Conservation (phyloP, 2,329 filamentous ascomycete genomes). For the Apiospora arundinis region DNA sequence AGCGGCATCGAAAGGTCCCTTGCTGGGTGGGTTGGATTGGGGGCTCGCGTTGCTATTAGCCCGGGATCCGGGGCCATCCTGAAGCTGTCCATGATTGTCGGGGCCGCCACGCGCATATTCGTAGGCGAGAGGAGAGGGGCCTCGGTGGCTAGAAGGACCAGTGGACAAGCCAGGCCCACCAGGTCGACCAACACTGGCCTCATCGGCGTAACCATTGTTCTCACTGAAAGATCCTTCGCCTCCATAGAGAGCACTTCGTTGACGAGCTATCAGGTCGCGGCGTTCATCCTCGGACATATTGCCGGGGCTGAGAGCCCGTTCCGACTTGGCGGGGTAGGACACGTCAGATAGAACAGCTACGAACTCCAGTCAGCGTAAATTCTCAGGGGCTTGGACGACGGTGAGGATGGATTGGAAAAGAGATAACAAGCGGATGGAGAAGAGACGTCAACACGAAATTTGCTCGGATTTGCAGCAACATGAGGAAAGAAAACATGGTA, state of each 20-base stretch:
- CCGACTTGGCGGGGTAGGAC: conserved; percentile 70
- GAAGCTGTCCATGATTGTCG: conserved; percentile 53
- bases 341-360: conserved; percentile 60
- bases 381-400: background rate
- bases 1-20: conserved; percentile 65
- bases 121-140: conserved; percentile 80
- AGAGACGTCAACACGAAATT: conserved; percentile 12
- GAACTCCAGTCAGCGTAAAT: conserved; percentile 23
- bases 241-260: conserved; percentile 93
- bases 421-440: background rate
- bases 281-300: conserved; percentile 94
- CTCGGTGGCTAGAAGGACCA: conserved; percentile 69
- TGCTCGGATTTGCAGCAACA: conserved; percentile 19
- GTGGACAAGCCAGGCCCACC: conserved; percentile 71
- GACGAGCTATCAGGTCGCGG: conserved; percentile 92
- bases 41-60: conserved; percentile 88
- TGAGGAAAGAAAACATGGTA: conserved; percentile 18
- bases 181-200: conserved; percentile 66
- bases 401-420: background rate
- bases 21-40: conserved; percentile 69
- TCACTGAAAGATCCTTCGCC: conserved; percentile 71
- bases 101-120: conserved; percentile 59
- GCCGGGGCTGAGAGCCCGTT: conserved; percentile 83
- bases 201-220: conserved; percentile 70
- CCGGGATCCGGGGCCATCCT: conserved; percentile 63